Evolutionary conservation across 2,329 filamentous ascomycete species (phyloP).

Genomic region (Aspergillus vadensis): DNA sequence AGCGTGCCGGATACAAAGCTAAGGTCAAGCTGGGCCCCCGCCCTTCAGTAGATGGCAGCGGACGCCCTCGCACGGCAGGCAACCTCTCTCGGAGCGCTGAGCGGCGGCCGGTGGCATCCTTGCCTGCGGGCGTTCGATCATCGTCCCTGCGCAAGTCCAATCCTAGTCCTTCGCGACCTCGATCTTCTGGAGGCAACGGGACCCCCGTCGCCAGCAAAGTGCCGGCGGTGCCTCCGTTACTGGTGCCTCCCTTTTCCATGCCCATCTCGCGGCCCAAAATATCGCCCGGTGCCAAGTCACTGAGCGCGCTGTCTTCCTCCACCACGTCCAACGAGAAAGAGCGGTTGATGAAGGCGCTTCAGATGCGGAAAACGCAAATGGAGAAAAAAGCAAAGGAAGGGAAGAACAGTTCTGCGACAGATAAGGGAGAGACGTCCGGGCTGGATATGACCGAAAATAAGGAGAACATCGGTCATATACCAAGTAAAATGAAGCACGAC

Average conservation of each 20-base stretch:
- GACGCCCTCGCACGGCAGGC: slow-evolving; percentile 62
- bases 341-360: slow-evolving; percentile 89
- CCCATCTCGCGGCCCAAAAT: slow-evolving; percentile 36
- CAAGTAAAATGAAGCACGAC: slow-evolving; percentile 15
- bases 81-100: slow-evolving; percentile 47
- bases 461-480: slow-evolving; percentile 33
- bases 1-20: slow-evolving; percentile 43
- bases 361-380: slow-evolving; percentile 82
- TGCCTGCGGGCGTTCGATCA: slow-evolving; percentile 78
- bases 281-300: slow-evolving; percentile 45
- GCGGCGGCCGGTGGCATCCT: slow-evolving; percentile 71
- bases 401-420: slow-evolving; percentile 29
- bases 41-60: slow-evolving; percentile 66
- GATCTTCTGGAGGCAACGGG: slow-evolving; percentile 45
- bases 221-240: slow-evolving; percentile 42
- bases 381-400: slow-evolving; percentile 37
- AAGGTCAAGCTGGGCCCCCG: slow-evolving; percentile 90
- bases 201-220: slow-evolving; percentile 33
- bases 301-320: slow-evolving; percentile 50
- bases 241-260: slow-evolving; percentile 42
- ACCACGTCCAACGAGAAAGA: slow-evolving; percentile 86
- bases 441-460: slow-evolving; percentile 23
- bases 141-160: slow-evolving; percentile 55
- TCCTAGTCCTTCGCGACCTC: slow-evolving; percentile 44
- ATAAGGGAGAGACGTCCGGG: slow-evolving; percentile 17